Base-by-base conservation (phyloP, 140 eudicot species). In the Oenanthe javanica region DNA sequence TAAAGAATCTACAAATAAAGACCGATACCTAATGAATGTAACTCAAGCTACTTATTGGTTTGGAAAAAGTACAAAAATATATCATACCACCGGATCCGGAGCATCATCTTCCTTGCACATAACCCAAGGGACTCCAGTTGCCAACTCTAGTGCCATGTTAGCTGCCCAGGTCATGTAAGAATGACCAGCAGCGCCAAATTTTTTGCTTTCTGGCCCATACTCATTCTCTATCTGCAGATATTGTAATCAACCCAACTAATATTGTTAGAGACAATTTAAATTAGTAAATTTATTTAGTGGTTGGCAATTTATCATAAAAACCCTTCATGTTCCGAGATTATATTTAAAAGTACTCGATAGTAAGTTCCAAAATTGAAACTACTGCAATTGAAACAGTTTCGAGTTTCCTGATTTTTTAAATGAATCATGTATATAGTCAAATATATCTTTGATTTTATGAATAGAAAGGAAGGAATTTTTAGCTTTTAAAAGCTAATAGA, bases 41-140 rank as follows among this genome's bases (percentile, higher is more conserved):
- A 15, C 67, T 78, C n/a, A 5, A 59, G 54, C 10, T 0, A n/a
- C 46, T 66, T 46, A 72, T 25, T 78, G 5, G 57, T 75, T 71
- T 55, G 2, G 36, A 45, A 48, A 9, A 59, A 76, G 43, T 38
- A 5, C 23, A 8, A 49, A 6, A 5, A n/a, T 46, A 49, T 40
- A 70, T 50, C 89, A 52, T 85, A 95, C 99, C 86, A 95, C 86
- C n/a, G 97, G 97, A 77, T 95, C 99, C 11, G 99, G 99, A 79
- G 99, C 99, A 87, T 92, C 97, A 40, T 93, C 95, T 87, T 95
- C 91, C 85, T 93, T 91, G 86, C 99, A 95, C 99, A 95, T 95
- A 67, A 95, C 87, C 99, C 99, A 95, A 16, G 99, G 99, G 69
- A 92, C 99, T 31, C 97, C 97, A 0, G 97, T 96, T 51, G 74